phyloP scores from a whole-genome alignment of 345 rosid genomes.

The Noccaea bulbosa region DNA sequence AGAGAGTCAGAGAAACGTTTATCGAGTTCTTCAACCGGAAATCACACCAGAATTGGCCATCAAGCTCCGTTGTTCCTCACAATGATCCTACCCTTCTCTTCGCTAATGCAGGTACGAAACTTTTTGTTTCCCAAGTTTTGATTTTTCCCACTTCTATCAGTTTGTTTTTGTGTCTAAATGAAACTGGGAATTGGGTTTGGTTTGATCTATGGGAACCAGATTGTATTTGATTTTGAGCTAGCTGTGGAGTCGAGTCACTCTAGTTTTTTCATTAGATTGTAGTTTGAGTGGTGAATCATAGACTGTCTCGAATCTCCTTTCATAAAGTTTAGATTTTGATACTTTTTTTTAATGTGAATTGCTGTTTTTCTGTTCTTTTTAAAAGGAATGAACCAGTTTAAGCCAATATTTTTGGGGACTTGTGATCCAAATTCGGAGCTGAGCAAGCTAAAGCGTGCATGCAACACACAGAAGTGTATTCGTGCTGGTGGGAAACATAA shows the following conservation, averaged over 20 bases:
- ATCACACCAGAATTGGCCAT: conserved; percentile 62
- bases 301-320: too few species aligned
- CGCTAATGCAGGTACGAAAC: conserved; percentile 65
- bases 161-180: too few species aligned
- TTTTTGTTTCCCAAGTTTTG: too few species aligned
- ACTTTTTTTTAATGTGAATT: too few species aligned
- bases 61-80: conserved; percentile 82
- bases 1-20: conserved; percentile 68
- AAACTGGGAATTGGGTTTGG: too few species aligned
- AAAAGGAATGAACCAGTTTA: conserved; percentile 82
- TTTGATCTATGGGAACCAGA: too few species aligned
- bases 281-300: too few species aligned
- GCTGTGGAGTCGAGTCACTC: too few species aligned
- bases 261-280: too few species aligned
- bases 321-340: too few species aligned
- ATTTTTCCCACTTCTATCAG: too few species aligned
- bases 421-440: conserved; percentile 69
- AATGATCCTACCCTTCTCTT: conserved; percentile 84
- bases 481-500: conserved; percentile 92
- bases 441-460: conserved; percentile 68
- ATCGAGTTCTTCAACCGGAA: conserved; percentile 59
- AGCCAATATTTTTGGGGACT: conserved; percentile 78
- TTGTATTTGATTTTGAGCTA: too few species aligned
- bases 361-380: neutral
- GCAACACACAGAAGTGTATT: conserved; percentile 84